Conservation (phyloP, 257 asterid species). For the Knoxia roxburghii region DNA sequence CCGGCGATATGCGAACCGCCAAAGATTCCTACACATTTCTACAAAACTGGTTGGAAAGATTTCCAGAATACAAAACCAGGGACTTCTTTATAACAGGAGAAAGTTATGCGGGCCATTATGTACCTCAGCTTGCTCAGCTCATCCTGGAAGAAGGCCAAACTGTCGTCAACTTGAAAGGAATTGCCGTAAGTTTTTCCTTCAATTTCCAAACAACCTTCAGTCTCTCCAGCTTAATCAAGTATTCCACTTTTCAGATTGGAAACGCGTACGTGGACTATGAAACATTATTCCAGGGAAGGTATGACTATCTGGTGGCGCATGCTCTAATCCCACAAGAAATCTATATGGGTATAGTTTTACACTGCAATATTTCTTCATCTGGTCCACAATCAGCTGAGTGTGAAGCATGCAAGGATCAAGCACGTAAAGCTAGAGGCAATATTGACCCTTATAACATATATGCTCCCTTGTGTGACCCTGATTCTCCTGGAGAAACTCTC, state of each 20-base stretch:
- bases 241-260: slow-evolving; percentile 61
- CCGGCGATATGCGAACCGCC: slow-evolving; percentile 47
- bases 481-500: slow-evolving; percentile 1
- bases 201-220: too few relatives aligned
- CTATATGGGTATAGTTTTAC: slow-evolving; percentile 27
- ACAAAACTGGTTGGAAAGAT: slow-evolving; percentile 60
- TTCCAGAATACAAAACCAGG: slow-evolving; percentile 51
- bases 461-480: slow-evolving; percentile 37
- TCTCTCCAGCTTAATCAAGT: too few relatives aligned
- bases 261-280: slow-evolving; percentile 40
- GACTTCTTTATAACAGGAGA: slow-evolving; percentile 52
- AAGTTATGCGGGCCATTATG: slow-evolving; percentile 65
- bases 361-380: slow-evolving; percentile 49
- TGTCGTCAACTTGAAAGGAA: slow-evolving; percentile 47
- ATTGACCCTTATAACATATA: slow-evolving; percentile 38
- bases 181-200: slow-evolving; percentile 28
- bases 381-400: slow-evolving; percentile 21
- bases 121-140: slow-evolving; percentile 58
- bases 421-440: slow-evolving; percentile 13
- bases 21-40: slow-evolving; percentile 47
- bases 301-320: slow-evolving; percentile 44
- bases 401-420: slow-evolving; percentile 7
- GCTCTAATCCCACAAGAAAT: slow-evolving; percentile 64
- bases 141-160: slow-evolving; percentile 48
- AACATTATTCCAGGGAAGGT: slow-evolving; percentile 24